Evolutionary conservation across 1,284 basidiomycete genomes (phyloP).

Genomic region (Pseudozyma pruni): DNA sequence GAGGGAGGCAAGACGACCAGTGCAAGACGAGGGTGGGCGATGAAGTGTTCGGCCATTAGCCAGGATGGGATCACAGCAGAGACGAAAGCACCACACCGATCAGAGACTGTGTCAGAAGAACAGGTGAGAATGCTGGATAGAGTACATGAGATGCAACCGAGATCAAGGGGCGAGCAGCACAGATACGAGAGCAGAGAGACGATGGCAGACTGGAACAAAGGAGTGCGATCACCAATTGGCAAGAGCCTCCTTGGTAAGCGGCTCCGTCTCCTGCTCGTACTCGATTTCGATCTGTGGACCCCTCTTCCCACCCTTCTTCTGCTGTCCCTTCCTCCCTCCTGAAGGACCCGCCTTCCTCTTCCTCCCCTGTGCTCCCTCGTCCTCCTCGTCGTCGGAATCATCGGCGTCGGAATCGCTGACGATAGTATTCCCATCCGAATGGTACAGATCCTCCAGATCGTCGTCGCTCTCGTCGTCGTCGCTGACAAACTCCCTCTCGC

Average conservation of each 20-base stretch:
- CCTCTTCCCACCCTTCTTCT: conserved; percentile 10
- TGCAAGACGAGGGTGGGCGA: no score
- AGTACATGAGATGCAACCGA: no score
- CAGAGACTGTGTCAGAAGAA: no score
- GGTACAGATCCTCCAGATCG: conserved; percentile 49
- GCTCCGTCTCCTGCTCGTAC: conserved; percentile 90
- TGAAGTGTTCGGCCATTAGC: no score
- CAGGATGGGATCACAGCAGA: no score
- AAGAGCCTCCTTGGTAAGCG: conserved; percentile 69
- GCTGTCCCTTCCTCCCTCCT: no score
- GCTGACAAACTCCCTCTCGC: conserved; percentile 62
- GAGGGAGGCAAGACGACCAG: no score
- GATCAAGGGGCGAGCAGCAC: no score
- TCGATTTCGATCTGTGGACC: conserved; percentile 82
- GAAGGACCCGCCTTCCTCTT: conserved; percentile 16
- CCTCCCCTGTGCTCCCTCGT: conserved; percentile 15
- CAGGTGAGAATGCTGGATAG: no score
- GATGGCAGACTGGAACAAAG: background rate
- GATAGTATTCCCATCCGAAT: conserved; percentile 36
- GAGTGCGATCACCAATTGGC: conserved; percentile 55
- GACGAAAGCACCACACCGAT: no score
- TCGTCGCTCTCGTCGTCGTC: conserved; percentile 62
- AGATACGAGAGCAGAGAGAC: no score
- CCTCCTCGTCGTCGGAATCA: conserved; percentile 37
- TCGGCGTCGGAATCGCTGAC: conserved; percentile 26